These are phyloP conservation scores for Bocquillonia castaneifolia DNA, from an alignment of 441 rosid genomes.

Conservation along the genomic window DNA sequence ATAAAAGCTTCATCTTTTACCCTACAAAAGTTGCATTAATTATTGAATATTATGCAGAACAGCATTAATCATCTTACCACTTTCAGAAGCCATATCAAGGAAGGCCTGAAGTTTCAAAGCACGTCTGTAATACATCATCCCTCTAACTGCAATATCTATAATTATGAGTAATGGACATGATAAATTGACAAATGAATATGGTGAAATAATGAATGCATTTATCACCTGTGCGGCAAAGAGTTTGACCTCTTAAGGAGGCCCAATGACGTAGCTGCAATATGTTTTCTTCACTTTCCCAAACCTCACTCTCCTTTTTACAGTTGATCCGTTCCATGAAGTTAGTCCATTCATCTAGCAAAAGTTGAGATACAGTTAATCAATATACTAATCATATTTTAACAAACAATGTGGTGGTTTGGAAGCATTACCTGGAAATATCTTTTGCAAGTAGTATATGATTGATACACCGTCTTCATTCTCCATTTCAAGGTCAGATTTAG, in stretches of 20 bases:
- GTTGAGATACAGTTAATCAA: constrained; percentile 1
- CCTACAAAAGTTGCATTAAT: too few relatives aligned
- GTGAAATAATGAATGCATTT: constrained; percentile 22
- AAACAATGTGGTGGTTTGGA: constrained; percentile 20
- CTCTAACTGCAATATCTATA: constrained; percentile 61
- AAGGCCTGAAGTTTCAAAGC: constrained; percentile 98
- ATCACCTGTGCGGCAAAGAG: constrained; percentile 87
- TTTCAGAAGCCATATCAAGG: constrained; percentile 93
- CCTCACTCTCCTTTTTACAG: constrained; percentile 62
- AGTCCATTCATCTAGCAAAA: constrained; percentile 87
- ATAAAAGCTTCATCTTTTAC: too few relatives aligned
- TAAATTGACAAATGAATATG: constrained; percentile 17
- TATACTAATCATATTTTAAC: constrained; percentile 18
- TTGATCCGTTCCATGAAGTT: constrained; percentile 86
- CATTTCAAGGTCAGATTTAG: constrained; percentile 85
- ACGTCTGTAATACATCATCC: constrained; percentile 97
- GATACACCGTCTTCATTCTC: constrained; percentile 99
- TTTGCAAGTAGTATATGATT: constrained; percentile 86
- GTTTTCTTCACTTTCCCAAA: constrained; percentile 84
- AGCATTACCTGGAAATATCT: constrained; percentile 77
- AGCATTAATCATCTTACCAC: constrained; percentile 41
- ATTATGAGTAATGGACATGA: constrained; percentile 19
- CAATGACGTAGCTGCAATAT: constrained; percentile 95
- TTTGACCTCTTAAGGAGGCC: constrained; percentile 98
- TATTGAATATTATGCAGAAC: constrained; percentile 1